A percentile compares a stretch with the other conserved stretches of the same genome.
Conservation (phyloP, 31 red algal species). For the Bonnemaisonia californica region DNA sequence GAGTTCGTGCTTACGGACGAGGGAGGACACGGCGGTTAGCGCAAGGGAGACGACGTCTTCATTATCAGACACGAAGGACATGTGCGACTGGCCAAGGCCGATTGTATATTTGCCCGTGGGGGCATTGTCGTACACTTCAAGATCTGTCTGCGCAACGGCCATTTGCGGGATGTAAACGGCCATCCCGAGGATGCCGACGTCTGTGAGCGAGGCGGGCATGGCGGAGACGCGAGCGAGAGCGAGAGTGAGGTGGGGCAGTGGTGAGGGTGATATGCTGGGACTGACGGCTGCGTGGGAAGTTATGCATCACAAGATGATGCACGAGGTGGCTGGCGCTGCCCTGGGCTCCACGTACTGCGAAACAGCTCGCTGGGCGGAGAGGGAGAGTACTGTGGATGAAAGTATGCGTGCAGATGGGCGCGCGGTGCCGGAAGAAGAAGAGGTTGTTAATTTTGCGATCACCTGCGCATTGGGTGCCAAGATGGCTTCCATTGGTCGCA, state of each 20-base stretch:
- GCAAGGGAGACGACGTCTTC: constrained; percentile 89
- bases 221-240: not conserved
- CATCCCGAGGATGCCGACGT: constrained; percentile 78
- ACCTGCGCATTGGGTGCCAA: too few relatives aligned
- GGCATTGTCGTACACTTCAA: constrained; percentile 77
- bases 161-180: constrained; percentile 85
- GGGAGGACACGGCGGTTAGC: constrained; percentile 70
- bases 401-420: too few relatives aligned
- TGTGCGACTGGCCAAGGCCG: constrained; percentile 87
- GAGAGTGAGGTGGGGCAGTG: not conserved
- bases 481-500: too few relatives aligned
- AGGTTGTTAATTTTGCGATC: too few relatives aligned
- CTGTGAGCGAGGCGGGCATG: constrained; percentile 16
- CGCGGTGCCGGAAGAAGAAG: too few relatives aligned
- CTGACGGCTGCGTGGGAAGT: not conserved
- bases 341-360: too few relatives aligned
- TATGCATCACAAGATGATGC: not conserved
- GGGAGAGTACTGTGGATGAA: too few relatives aligned
- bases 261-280: not conserved
- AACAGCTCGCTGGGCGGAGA: too few relatives aligned
- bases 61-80: constrained; percentile 87
- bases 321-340: too few relatives aligned
- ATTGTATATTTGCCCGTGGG: constrained; percentile 87
- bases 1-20: constrained; percentile 61
- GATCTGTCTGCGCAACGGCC: constrained; percentile 63